These are phyloP conservation scores for Gleditsia sinensis DNA, from an alignment of 306 rosid species.

Conservation along the genomic window DNA sequence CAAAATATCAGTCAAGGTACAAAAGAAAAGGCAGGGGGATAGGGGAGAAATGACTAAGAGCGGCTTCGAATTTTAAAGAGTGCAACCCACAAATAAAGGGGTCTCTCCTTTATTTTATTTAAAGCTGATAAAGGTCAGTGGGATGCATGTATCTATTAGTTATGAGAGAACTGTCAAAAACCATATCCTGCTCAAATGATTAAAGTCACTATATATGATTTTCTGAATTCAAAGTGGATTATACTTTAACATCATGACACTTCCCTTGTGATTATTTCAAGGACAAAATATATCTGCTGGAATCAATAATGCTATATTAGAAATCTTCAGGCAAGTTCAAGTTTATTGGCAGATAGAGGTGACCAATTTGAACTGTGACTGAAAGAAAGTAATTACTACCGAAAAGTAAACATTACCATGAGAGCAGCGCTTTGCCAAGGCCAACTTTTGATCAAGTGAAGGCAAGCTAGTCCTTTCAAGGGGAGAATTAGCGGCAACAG, in stretches of 20 bases:
- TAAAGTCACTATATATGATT: background rate
- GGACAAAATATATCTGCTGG: background rate
- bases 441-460: constrained; percentile 72
- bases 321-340: background rate
- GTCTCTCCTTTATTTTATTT: background rate
- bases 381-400: background rate
- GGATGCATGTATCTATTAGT: background rate
- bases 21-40: background rate
- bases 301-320: background rate
- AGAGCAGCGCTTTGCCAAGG: constrained; percentile 86
- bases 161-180: constrained; percentile 1
- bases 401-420: constrained; percentile 46
- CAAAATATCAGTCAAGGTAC: background rate
- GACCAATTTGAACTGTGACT: background rate
- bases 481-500: constrained; percentile 55
- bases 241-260: background rate
- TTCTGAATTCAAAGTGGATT: constrained; percentile 1
- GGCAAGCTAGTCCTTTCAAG: constrained; percentile 57
- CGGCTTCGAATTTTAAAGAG: background rate
- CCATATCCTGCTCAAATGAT: constrained; percentile 35
- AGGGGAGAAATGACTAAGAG: background rate
- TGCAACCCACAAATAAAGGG: background rate
- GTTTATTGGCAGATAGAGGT: background rate
- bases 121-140: background rate
- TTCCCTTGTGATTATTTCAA: background rate